Conservation (phyloP, 106 monocot genomes). For the Dendrobium huoshanense region DNA sequence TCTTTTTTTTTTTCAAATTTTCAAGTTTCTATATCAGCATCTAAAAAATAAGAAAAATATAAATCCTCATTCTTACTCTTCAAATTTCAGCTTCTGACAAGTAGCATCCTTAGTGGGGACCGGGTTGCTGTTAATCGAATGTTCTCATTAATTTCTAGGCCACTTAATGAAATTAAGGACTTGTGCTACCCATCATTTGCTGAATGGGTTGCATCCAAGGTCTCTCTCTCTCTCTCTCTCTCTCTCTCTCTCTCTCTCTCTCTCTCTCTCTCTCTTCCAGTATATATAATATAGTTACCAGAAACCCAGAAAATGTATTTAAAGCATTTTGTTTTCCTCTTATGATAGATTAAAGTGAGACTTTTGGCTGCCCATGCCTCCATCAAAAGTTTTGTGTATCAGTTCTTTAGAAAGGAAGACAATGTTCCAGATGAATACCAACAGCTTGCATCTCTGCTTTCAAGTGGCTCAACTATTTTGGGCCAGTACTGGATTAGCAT, state of each 20-base stretch:
- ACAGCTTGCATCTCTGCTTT: conserved; percentile 68
- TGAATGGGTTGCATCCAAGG: conserved; percentile 99
- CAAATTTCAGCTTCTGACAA: conserved; percentile 68
- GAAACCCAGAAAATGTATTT: background rate
- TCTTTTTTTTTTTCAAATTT: background rate
- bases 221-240: conserved; percentile 27
- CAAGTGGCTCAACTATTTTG: conserved; percentile 53
- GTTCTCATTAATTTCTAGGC: conserved; percentile 76
- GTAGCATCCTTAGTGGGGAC: conserved; percentile 78
- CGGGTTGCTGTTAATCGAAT: conserved; percentile 74
- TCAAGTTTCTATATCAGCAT: background rate
- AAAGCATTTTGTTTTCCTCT: conserved; percentile 1
- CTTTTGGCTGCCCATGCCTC: conserved; percentile 95
- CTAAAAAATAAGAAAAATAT: background rate
- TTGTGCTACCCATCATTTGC: conserved; percentile 96
- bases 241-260: background rate
- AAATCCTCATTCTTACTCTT: conserved; percentile 3
- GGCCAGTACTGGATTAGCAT: conserved; percentile 76
- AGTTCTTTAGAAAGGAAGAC: conserved; percentile 34
- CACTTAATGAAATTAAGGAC: conserved; percentile 80
- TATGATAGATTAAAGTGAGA: conserved; percentile 78
- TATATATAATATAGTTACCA: background rate
- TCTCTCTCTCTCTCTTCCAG: background rate
- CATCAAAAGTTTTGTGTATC: conserved; percentile 76
- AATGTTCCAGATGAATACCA: conserved; percentile 64